Evolutionary conservation across 1,284 basidiomycete genomes (phyloP).

Genomic region (Violaceomyces palustris): DNA sequence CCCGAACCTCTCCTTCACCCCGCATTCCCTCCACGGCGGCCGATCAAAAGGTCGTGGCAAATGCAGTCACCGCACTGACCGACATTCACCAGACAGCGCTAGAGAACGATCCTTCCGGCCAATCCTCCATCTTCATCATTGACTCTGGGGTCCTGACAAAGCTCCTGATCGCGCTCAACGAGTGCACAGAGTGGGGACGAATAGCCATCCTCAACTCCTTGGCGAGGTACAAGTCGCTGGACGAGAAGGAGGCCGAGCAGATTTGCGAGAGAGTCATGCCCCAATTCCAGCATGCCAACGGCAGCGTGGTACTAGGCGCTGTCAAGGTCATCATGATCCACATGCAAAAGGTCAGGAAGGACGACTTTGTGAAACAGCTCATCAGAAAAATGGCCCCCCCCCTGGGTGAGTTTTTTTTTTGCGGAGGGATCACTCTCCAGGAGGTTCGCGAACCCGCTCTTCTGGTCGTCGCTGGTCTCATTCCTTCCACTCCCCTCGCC

Average conservation of each 20-base stretch:
- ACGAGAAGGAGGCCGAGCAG: constrained; percentile 87
- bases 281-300: constrained; percentile 96
- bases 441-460: constrained; percentile 62
- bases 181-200: constrained; percentile 97
- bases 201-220: constrained; percentile 86
- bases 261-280: constrained; percentile 97
- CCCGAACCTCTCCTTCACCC: no score
- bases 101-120: constrained; percentile 26
- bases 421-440: constrained; percentile 56
- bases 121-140: constrained; percentile 69
- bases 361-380: constrained; percentile 79
- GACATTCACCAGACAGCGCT: constrained; percentile 70
- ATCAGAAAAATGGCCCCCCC: constrained; percentile 97
- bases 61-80: constrained; percentile 84
- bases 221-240: constrained; percentile 72
- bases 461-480: constrained; percentile 45
- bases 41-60: no score
- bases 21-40: neutral
- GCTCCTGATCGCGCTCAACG: constrained; percentile 88
- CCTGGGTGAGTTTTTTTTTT: constrained; percentile 64
- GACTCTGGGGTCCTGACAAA: constrained; percentile 77
- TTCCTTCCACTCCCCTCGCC: no score
- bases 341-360: constrained; percentile 57
- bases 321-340: constrained; percentile 90
- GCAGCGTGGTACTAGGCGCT: constrained; percentile 86